These are phyloP conservation scores for Aspergillus eucalypticola DNA, from an alignment of 2,329 filamentous ascomycete species.

Conservation along the genomic window DNA sequence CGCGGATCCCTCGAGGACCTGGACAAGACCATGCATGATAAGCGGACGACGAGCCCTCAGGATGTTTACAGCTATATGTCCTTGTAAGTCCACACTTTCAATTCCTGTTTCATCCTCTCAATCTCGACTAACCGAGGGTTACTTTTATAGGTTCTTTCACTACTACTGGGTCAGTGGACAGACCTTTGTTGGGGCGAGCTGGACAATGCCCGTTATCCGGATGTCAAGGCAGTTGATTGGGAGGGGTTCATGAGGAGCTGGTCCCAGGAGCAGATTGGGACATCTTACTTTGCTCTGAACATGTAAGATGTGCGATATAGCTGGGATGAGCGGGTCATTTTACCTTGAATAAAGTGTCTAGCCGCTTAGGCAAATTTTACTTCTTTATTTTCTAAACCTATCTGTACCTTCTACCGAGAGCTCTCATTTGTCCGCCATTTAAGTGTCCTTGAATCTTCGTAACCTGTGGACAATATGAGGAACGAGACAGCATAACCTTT, in stretches of 20 bases:
- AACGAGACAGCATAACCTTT: too few species aligned
- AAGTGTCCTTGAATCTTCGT: too few species aligned
- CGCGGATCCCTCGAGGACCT: constrained; percentile 32
- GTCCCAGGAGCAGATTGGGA: background rate
- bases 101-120: too few species aligned
- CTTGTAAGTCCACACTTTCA: constrained; percentile 1
- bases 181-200: constrained; percentile 9
- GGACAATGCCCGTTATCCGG: constrained; percentile 11
- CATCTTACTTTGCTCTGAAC: constrained; percentile 1
- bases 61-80: constrained; percentile 21
- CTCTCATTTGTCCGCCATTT: too few species aligned
- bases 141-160: constrained; percentile 16
- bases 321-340: too few species aligned
- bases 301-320: background rate
- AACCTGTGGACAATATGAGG: too few species aligned
- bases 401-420: too few species aligned
- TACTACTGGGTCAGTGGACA: constrained; percentile 22
- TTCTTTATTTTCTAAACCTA: too few species aligned
- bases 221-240: constrained; percentile 13
- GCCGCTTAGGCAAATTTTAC: too few species aligned
- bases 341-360: too few species aligned
- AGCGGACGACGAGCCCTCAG: constrained; percentile 14
- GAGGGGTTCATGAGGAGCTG: constrained; percentile 6
- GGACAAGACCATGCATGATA: constrained; percentile 28
- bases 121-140: too few species aligned